phyloP scores from a whole-genome alignment of 495 filamentous ascomycete species.

The Xeromyces bisporus region DNA sequence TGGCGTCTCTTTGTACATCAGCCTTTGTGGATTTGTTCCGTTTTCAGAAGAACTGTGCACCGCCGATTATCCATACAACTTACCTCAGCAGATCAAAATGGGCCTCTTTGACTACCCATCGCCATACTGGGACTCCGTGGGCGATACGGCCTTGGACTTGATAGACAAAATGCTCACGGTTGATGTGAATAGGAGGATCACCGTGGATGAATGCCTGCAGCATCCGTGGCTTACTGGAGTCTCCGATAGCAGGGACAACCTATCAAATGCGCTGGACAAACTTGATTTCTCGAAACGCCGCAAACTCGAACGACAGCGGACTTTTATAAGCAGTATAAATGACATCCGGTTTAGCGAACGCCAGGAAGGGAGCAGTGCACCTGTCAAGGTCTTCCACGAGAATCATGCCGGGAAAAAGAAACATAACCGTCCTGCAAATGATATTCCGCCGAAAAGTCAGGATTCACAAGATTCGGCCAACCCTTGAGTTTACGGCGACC shows the following conservation, averaged over 20 bases:
- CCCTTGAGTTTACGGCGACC: constrained; percentile 63
- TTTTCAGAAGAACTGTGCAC: constrained; percentile 88
- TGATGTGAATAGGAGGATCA: constrained; percentile 65
- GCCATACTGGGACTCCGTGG: constrained; percentile 92
- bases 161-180: constrained; percentile 93
- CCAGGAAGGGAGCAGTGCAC: constrained; percentile 34
- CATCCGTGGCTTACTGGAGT: constrained; percentile 74
- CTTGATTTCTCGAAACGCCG: constrained; percentile 77
- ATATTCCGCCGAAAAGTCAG: constrained; percentile 46
- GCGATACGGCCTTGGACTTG: constrained; percentile 76
- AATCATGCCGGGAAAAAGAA: constrained; percentile 40
- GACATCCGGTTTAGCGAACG: constrained; percentile 52
- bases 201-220: constrained; percentile 73
- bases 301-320: constrained; percentile 65
- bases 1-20: constrained; percentile 98
- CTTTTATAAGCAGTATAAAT: constrained; percentile 68
- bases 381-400: constrained; percentile 64
- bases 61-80: constrained; percentile 59
- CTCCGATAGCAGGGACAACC: constrained; percentile 81
- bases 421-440: constrained; percentile 26
- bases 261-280: constrained; percentile 63
- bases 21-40: constrained; percentile 91
- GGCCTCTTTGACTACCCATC: constrained; percentile 88
- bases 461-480: constrained; percentile 59
- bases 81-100: constrained; percentile 80